Percentiles rank a stretch among this genome's conserved stretches.
phyloP scores from a whole-genome alignment of 2,329 filamentous ascomycete genomes.

The Pseudophaeomoniella oleicola region DNA sequence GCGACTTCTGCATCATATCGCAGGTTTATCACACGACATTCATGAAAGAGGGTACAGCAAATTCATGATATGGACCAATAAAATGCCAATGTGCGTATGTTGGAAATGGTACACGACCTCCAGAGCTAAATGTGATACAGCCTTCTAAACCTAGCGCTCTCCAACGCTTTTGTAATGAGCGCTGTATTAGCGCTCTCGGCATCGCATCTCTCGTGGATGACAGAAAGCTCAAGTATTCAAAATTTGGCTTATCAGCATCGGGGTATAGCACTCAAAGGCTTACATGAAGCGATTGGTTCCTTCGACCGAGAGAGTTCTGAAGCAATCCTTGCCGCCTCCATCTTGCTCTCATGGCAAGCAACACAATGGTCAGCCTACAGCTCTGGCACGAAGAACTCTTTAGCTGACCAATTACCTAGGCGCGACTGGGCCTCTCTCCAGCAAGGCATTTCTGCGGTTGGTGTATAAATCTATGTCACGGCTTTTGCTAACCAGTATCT shows the following conservation, averaged over 20 bases:
- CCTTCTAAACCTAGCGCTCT: constrained; percentile 68
- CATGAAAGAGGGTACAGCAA: constrained; percentile 61
- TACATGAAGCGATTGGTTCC: constrained; percentile 71
- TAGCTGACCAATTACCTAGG: constrained; percentile 39
- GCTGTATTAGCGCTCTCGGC: constrained; percentile 87
- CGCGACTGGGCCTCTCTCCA: constrained; percentile 86
- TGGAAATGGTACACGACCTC: too few species aligned
- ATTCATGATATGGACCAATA: constrained; percentile 83
- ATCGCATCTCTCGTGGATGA: constrained; percentile 81
- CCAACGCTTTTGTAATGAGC: constrained; percentile 84
- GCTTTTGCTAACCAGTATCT: constrained; percentile 5
- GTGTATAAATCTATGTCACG: constrained; percentile 8
- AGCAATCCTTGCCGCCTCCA: constrained; percentile 77
- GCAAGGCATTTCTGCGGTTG: constrained; percentile 77
- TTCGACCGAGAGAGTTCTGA: constrained; percentile 83
- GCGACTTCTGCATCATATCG: constrained; percentile 80
- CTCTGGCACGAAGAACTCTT: constrained; percentile 9
- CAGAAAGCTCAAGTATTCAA: constrained; percentile 68
- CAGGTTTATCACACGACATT: constrained; percentile 72
- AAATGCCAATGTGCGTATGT: constrained; percentile 80
- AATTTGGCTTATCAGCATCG: constrained; percentile 84
- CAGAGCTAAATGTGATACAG: too few species aligned
- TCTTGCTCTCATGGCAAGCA: constrained; percentile 89
- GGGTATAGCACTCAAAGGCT: constrained; percentile 68
- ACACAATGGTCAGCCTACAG: constrained; percentile 67